Evolutionary conservation across 2,329 filamentous ascomycete genomes (phyloP), one percentile per base, ranked within the genome.

Genomic region (Cladosporium austrohemisphaericum): DNA sequence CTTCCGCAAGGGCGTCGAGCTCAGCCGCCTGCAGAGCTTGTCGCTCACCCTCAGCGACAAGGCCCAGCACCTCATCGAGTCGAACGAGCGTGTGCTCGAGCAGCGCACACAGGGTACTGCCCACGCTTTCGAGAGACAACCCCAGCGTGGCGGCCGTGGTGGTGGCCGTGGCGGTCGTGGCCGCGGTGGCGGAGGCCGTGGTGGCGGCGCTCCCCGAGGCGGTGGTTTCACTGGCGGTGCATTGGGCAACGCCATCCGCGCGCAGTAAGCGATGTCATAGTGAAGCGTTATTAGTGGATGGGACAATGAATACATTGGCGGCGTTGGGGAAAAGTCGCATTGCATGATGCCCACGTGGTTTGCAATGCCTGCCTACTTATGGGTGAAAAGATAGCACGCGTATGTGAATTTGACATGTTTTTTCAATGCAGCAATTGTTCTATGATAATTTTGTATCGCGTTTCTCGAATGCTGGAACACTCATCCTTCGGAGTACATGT

Each of bases 1-100:
- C 75, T 98, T 98, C 88, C 86, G 93, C 72, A 97, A 98, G 84
- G 94, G 93, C 52, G 93, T 98, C 55, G 94, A 98, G 78, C 83
- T 98, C 57, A 95, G 89, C 65, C 84, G 94, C 61, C 82, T 98
- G 57, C 93, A 98, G 75, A 95, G 88, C 69, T 79, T 98, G 65
- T 91, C 94, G 25, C 84, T 98, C 57, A 93, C 91, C 8, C 79
- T 98, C 45, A 89, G 88, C 52, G 93, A 98, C 76, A 98, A 97
- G 80, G 92, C 93, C 51, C 95, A 90, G 67, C 83, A 85, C 46
- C 85, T 98, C 53, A 95, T 97, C 66, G 94, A 98, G 79, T 85
- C 85, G 61, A 98, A 98, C 75, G 93, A 98, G 78, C 85, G 94
- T 70, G 95, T 92, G 19, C 80, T 98, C 60, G 93, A 98, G 78